Percentiles rank a stretch among this genome's conserved stretches.
Evolutionary conservation across 306 rosid species (phyloP).

Genomic region (Quercus agrifolia): DNA sequence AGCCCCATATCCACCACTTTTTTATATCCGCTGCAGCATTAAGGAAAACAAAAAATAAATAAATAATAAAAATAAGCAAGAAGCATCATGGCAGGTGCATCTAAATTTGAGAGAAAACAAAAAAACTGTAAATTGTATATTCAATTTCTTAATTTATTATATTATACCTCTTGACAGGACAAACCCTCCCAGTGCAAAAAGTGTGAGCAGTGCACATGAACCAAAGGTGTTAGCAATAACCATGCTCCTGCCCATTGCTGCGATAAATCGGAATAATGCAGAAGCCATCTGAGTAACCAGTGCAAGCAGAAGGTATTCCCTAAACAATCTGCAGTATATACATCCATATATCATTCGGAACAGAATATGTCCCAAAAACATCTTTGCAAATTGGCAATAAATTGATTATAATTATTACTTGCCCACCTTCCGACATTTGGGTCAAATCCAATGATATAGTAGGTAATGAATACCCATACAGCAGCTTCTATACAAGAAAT

Average conservation of each 20-base stretch:
- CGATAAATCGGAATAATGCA: conserved; percentile 52
- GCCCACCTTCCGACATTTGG: too few relatives aligned
- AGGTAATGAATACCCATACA: too few relatives aligned
- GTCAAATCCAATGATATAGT: too few relatives aligned
- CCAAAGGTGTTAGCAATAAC: conserved; percentile 57
- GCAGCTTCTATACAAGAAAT: too few relatives aligned
- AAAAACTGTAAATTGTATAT: neutral
- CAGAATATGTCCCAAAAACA: too few relatives aligned
- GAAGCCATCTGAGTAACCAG: conserved; percentile 59
- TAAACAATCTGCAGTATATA: conserved; percentile 46
- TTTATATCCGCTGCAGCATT: conserved; percentile 40
- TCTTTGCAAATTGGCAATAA: too few relatives aligned
- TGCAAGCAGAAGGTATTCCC: conserved; percentile 49
- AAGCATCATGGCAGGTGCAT: conserved; percentile 1
- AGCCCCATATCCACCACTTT: conserved; percentile 79
- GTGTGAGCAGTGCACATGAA: conserved; percentile 40
- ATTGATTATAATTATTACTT: too few relatives aligned
- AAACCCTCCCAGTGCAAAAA: conserved; percentile 60
- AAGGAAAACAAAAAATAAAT: neutral
- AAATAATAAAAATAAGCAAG: neutral
- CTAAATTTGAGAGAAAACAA: neutral
- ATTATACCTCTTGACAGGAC: conserved; percentile 61
- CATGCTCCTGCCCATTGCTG: conserved; percentile 47
- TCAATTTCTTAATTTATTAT: neutral
- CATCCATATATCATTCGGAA: neutral